Evolutionary conservation across 2,329 filamentous ascomycete species (phyloP).

Genomic region (Aaosphaeria arxii): DNA sequence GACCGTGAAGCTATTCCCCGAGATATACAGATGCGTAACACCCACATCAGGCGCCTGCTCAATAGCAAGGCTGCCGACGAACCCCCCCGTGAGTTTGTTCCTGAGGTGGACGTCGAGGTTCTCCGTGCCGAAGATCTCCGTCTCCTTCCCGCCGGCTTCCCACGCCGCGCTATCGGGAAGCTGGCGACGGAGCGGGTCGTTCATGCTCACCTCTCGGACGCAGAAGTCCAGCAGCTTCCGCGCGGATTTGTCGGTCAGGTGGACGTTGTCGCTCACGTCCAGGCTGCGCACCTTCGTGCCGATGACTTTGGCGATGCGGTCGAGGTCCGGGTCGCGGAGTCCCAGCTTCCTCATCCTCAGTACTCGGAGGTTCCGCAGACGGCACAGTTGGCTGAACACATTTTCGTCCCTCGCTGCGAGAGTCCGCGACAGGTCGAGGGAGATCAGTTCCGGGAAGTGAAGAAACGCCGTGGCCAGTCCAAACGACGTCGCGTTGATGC

Average conservation of each 20-base stretch:
- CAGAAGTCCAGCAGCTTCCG: constrained; percentile 52
- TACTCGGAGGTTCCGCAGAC: constrained; percentile 52
- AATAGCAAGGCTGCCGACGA: constrained; percentile 53
- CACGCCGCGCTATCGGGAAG: constrained; percentile 30
- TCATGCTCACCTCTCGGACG: constrained; percentile 34
- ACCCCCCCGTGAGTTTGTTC: constrained; percentile 31
- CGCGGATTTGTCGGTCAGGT: constrained; percentile 55
- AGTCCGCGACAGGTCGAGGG: constrained; percentile 58
- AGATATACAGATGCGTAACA: constrained; percentile 59
- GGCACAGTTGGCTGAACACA: constrained; percentile 48
- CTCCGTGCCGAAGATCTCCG: constrained; percentile 34
- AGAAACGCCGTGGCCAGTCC: constrained; percentile 52
- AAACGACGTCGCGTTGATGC: constrained; percentile 56
- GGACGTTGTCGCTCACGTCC: constrained; percentile 54
- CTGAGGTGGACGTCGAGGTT: constrained; percentile 53
- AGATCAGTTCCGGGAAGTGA: constrained; percentile 54
- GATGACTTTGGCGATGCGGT: constrained; percentile 52
- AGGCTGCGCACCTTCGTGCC: constrained; percentile 53
- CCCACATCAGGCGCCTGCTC: constrained; percentile 55
- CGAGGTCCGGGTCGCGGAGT: constrained; percentile 52
- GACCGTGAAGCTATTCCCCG: constrained; percentile 54
- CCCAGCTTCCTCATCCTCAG: constrained; percentile 55
- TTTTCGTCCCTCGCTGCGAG: constrained; percentile 46
- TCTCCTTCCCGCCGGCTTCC: background rate
- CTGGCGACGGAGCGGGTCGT: constrained; percentile 18